Evolutionary conservation across 2,329 filamentous ascomycete species (phyloP), one percentile per base, ranked within the genome.

Genomic region (Emericellopsis atlantica): DNA sequence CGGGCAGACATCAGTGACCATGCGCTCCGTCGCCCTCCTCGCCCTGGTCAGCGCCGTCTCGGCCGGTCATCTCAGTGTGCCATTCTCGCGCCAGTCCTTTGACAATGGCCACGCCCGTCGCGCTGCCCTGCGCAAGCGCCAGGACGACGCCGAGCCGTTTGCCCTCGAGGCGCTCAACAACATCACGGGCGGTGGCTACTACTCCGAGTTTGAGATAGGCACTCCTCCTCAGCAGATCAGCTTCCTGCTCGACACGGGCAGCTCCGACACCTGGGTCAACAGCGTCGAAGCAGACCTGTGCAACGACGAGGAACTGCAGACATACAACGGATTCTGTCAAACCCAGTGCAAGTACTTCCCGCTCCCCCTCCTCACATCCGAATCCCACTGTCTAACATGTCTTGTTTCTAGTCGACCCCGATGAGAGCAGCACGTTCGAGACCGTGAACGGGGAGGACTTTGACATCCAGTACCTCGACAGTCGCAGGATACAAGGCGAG

Each of bases 171-270:
- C 58, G 26, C 37, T 67, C 52, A 78, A 79, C 57, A 74, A 74
- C 46, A 50, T 74, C 45, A 67, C 65, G 0, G 68, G 65, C 36
- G 73, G 70, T 29, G 67, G 70, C 12, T 79, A 78, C 58, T 76
- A 69, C 51, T 67, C 70, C 33, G 64, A 74, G 39, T 65, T 81
- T 34, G 58, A 60, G n/a, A 56, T 81, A 34, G 77, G 77, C 39
- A 77, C 74, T 0, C 77, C 77, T 1, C 59, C 63, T 1, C 76
- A 81, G 55, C 54, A 57, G 4, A 54, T 79, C 39, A 63, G 57
- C 40, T 62, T 81, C 49, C 62, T 74, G 40, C 65, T 80, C 46
- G 76, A 81, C 55, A 81, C 76, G 3, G 77, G 76, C 23, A 78
- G 72, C 54, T 76, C 71, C 47, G 77, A 81, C 51, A 69, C 40